A percentile compares a stretch with the other conserved stretches of the same genome.
Conservation (phyloP, 2,329 filamentous ascomycete genomes). For the Colletotrichum incanum region DNA sequence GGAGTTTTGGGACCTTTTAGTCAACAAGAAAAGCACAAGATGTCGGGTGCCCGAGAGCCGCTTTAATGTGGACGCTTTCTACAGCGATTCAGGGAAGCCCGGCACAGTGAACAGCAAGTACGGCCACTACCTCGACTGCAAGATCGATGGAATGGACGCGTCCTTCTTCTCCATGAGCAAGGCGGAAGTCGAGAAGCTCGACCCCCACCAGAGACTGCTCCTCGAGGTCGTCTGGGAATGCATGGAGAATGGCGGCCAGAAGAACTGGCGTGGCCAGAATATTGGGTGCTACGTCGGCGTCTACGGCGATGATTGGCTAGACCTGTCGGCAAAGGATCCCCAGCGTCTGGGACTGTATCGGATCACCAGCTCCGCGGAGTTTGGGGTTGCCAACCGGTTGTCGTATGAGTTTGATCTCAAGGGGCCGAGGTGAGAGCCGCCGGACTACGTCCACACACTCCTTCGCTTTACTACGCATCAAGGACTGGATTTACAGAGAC, state of each 20-base stretch:
- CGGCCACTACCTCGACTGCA: conserved; percentile 55
- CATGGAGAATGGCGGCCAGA: conserved; percentile 53
- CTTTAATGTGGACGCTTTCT: conserved; percentile 53
- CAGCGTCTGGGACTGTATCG: conserved; percentile 40
- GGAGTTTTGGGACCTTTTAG: neutral
- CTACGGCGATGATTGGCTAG: conserved; percentile 50
- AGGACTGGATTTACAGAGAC: neutral
- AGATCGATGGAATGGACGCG: conserved; percentile 14
- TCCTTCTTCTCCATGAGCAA: conserved; percentile 50
- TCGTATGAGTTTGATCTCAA: conserved; percentile 52
- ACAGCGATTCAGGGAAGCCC: conserved; percentile 54
- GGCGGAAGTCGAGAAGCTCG: conserved; percentile 48
- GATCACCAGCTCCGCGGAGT: conserved; percentile 44
- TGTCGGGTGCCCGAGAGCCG: neutral
- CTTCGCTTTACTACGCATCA: conserved; percentile 42
- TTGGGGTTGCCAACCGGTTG: conserved; percentile 50
- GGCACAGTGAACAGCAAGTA: conserved; percentile 50
- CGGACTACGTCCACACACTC: neutral
- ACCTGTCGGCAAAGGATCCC: conserved; percentile 47
- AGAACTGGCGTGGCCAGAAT: conserved; percentile 47
- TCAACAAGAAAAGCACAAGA: neutral
- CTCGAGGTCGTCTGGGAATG: conserved; percentile 53
- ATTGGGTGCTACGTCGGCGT: conserved; percentile 51
- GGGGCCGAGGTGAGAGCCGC: conserved; percentile 49
- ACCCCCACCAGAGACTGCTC: conserved; percentile 49